Evolutionary conservation across 768 basidiomycete species (phyloP).

Genomic region (Leccinum aurantiacum): DNA sequence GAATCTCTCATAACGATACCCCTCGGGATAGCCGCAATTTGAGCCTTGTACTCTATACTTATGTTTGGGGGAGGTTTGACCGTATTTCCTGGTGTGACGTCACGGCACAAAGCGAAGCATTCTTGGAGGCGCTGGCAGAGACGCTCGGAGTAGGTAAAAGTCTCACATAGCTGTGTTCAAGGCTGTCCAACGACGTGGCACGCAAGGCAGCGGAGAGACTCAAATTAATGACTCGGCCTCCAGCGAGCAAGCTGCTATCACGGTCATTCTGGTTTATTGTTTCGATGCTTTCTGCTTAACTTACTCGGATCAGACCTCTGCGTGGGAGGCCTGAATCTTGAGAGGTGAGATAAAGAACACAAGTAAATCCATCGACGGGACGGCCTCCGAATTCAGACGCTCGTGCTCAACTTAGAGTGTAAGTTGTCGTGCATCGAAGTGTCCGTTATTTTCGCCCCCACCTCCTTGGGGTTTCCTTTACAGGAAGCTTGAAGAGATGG

Average conservation of each 20-base stretch:
- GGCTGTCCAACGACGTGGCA: not conserved
- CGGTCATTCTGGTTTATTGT: not conserved
- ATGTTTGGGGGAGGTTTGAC: not conserved
- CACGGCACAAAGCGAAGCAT: not conserved
- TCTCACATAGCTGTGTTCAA: not conserved
- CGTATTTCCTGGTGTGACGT: not conserved
- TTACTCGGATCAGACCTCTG: slow-evolving; percentile 2
- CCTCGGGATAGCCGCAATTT: not conserved
- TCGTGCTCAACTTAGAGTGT: not conserved
- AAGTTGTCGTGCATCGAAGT: not conserved
- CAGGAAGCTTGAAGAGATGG: slow-evolving; percentile 10
- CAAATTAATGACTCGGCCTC: not conserved
- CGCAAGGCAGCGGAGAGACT: not conserved
- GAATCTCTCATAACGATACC: not conserved
- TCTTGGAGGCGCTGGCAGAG: not conserved
- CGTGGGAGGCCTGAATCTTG: not conserved
- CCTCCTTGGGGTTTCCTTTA: slow-evolving; percentile 7
- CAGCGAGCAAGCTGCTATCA: not conserved
- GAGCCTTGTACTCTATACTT: not conserved
- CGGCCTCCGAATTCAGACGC: not conserved
- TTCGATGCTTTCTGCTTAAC: not conserved
- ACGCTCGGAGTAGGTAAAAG: not conserved
- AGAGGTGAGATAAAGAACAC: slow-evolving; percentile 1
- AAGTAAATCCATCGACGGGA: slow-evolving; percentile 1
- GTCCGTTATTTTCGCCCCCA: slow-evolving; percentile 28